These are phyloP conservation scores for Amaranthus palmeri DNA, from an alignment of 148 eudicot genomes.

Conservation along the genomic window DNA sequence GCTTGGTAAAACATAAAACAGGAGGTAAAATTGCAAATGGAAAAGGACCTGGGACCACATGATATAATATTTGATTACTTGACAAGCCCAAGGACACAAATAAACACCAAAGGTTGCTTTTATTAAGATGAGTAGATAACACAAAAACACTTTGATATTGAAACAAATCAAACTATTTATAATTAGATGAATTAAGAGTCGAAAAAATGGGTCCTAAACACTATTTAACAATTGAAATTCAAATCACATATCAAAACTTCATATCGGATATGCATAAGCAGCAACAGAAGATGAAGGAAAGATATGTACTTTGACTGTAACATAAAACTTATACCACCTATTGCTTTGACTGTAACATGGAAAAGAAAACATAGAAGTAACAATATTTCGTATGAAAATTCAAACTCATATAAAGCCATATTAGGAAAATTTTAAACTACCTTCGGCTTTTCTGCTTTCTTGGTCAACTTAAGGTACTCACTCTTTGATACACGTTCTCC, in stretches of 20 bases:
- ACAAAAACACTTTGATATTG: no score
- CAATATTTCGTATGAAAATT: neutral
- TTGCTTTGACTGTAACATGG: neutral
- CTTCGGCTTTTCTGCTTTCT: slow-evolving; percentile 89
- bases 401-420: slow-evolving; percentile 1
- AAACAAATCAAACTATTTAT: no score
- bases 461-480: slow-evolving; percentile 51
- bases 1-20: no score
- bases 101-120: no score
- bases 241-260: neutral
- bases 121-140: no score
- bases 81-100: no score
- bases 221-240: neutral
- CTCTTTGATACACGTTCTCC: slow-evolving; percentile 80
- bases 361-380: neutral
- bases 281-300: neutral
- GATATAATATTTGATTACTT: no score
- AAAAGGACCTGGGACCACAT: no score
- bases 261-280: neutral
- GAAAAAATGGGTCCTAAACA: no score
- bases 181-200: no score
- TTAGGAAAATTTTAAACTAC: slow-evolving; percentile 27
- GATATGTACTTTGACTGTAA: neutral
- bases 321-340: slow-evolving; percentile 2
- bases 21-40: no score